Evolutionary conservation across 805 yeast genomes (phyloP), one percentile per base, ranked within the genome.

Genomic region (Ogataea salicorniae): DNA sequence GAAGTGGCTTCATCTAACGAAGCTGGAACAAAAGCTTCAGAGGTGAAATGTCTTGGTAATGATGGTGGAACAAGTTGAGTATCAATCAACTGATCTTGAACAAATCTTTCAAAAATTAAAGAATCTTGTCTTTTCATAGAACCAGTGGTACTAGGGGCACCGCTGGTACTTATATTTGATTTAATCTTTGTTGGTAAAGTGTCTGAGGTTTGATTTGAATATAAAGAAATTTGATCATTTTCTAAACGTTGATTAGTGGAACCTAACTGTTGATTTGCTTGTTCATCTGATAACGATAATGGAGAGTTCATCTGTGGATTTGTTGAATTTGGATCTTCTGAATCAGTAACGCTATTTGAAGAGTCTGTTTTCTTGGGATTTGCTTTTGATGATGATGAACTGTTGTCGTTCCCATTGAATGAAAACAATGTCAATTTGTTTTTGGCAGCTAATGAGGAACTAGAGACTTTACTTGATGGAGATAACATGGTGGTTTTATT

Each of bases 41-140:
- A 65, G 34, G 75, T 70, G 46, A 69, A 61, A 50, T 67, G 70
- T 43, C 69, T 54, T 31, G 71, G 70, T n/a, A 66, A 47, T 6
- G 64, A 58, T 42, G 53, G 45, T 2, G 61, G 61, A n/a, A 59
- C 48, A 2, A 64, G 60, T 51, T 60, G 63, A 39, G 62, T 48
- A 46, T 62, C 62, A 43, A 65, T 54, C 39, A 68, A 54, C 8
- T 80, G 80, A 51, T 81, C 87, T 59, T 83, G 85, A 8, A 83
- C 88, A 42, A 77, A 73, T 47, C 88, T 71, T 55, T 83, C 90
- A 59, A 80, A 85, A 58, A 83, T 84, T 59, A 76, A 60, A 15
- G 84, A 78, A 29, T 64, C 66, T 26, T 62, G 56, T 22, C 58
- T 53, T 39, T 54, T 43, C 17, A 53, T 31, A 17, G 46, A 37